A percentile compares a stretch with the other conserved stretches of the same genome.
phyloP scores from a whole-genome alignment of 73 alveolate species.

The Effrenium voratum region DNA sequence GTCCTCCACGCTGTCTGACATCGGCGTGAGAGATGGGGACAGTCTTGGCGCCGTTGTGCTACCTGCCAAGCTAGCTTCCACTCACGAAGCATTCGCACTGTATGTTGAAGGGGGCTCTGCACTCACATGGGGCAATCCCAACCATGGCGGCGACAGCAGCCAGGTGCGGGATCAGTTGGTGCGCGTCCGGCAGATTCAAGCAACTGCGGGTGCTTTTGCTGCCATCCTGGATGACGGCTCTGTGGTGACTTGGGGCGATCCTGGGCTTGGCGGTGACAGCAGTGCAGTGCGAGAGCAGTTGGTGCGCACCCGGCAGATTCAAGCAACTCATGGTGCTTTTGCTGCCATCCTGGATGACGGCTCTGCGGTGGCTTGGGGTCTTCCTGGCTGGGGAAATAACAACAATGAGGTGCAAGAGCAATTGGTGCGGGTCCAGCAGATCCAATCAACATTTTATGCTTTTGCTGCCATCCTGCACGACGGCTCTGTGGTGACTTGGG shows the following conservation, averaged over 20 bases:
- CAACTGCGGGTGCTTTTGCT: not conserved
- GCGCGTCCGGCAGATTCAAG: not conserved
- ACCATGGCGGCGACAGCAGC: not conserved
- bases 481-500: not conserved
- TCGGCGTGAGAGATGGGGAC: no score
- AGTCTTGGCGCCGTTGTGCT: no score
- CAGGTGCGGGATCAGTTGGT: not conserved
- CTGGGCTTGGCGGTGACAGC: not conserved
- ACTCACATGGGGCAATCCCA: not conserved
- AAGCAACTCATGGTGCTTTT: not conserved
- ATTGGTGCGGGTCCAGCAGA: not conserved
- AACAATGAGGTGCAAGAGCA: not conserved
- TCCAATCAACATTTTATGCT: not conserved
- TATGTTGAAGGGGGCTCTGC: not conserved
- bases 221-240: not conserved
- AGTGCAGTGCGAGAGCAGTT: not conserved
- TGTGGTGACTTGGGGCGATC: not conserved
- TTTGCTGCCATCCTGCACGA: not conserved
- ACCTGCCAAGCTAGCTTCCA: no score
- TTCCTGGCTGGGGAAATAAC: not conserved
- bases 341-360: conserved; percentile 14
- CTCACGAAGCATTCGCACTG: not conserved
- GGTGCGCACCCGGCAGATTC: not conserved
- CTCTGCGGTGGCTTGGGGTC: conserved; percentile 1
- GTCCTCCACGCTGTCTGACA: no score